phyloP scores from a whole-genome alignment of 768 basidiomycete species.

The Trametes villosa region DNA sequence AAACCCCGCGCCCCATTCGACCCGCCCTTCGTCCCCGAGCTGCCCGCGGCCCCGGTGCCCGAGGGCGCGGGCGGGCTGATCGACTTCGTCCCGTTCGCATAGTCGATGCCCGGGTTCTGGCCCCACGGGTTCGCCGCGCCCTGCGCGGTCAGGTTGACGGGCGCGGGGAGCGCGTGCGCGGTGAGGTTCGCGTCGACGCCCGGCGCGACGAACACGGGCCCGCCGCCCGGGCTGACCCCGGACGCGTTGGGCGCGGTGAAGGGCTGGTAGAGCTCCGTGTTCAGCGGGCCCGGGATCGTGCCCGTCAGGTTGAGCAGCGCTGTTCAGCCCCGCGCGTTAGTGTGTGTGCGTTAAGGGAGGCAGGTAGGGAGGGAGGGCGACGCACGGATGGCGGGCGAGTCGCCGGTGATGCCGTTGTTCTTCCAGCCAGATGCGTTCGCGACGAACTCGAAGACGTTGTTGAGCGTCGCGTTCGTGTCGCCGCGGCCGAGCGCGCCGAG shows the following conservation, averaged over 20 bases:
- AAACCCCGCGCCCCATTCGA: not conserved
- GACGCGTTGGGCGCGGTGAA: conserved; percentile 48
- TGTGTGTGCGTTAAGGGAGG: not conserved
- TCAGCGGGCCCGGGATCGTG: conserved; percentile 49
- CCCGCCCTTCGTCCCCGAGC: not conserved
- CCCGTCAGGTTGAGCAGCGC: conserved; percentile 47
- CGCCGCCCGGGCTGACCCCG: conserved; percentile 47
- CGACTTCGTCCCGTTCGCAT: conserved; percentile 21
- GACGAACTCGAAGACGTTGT: conserved; percentile 59
- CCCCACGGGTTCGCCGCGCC: conserved; percentile 32
- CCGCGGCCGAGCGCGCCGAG: conserved; percentile 62
- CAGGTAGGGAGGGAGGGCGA: conserved; percentile 12
- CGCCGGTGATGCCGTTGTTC: conserved; percentile 38
- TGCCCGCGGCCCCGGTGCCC: not conserved
- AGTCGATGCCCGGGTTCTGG: conserved; percentile 24
- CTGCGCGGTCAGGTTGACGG: conserved; percentile 45
- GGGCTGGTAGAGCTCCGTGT: conserved; percentile 44
- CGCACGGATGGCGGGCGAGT: conserved; percentile 31
- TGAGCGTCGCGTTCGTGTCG: conserved; percentile 53
- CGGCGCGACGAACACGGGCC: conserved; percentile 43
- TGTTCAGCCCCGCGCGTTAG: not conserved
- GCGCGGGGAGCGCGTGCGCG: conserved; percentile 37
- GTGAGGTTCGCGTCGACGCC: conserved; percentile 42
- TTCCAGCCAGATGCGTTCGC: conserved; percentile 50
- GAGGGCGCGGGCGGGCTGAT: conserved; percentile 10